Conservation (phyloP, 768 basidiomycete genomes). For the Auriscalpium microsporum region DNA sequence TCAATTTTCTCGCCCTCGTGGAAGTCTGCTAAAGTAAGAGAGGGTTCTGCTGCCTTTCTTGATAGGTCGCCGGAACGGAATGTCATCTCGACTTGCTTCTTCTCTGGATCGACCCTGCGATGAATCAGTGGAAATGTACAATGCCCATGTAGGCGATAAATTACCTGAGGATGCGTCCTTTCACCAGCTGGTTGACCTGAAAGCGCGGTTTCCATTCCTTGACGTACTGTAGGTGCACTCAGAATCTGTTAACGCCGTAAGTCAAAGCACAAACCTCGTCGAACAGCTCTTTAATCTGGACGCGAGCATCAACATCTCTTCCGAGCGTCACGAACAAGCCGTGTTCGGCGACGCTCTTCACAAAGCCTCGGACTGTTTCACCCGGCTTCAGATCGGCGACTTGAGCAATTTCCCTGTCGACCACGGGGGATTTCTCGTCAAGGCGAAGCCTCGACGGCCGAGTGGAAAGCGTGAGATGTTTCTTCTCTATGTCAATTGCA, state of each 20-base stretch:
- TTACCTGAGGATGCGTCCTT: slow-evolving; percentile 78
- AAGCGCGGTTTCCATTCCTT: slow-evolving; percentile 94
- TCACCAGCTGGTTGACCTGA: slow-evolving; percentile 71
- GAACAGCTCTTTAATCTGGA: slow-evolving; percentile 90
- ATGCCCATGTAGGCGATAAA: slow-evolving; percentile 5
- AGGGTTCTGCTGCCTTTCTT: slow-evolving; percentile 25
- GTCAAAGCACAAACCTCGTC: slow-evolving; percentile 50
- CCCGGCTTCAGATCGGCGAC: slow-evolving; percentile 62
- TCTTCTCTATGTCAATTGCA: slow-evolving; percentile 53
- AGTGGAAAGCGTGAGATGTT: slow-evolving; percentile 72
- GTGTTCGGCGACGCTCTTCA: slow-evolving; percentile 80
- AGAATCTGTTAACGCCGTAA: not conserved
- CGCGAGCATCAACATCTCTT: slow-evolving; percentile 75
- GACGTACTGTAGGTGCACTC: slow-evolving; percentile 51
- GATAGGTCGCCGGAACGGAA: slow-evolving; percentile 61
- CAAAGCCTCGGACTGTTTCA: slow-evolving; percentile 74
- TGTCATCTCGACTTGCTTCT: slow-evolving; percentile 84
- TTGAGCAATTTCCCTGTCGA: slow-evolving; percentile 61
- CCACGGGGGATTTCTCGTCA: slow-evolving; percentile 37
- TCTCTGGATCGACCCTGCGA: slow-evolving; percentile 42
- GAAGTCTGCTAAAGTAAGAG: slow-evolving; percentile 46
- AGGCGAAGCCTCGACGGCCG: slow-evolving; percentile 63
- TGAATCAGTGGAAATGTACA: not conserved
- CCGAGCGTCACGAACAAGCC: slow-evolving; percentile 88
- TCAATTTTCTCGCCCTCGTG: slow-evolving; percentile 73